Conservation (phyloP, 2,329 filamentous ascomycete genomes). For the Aspergillus ochraceus region DNA sequence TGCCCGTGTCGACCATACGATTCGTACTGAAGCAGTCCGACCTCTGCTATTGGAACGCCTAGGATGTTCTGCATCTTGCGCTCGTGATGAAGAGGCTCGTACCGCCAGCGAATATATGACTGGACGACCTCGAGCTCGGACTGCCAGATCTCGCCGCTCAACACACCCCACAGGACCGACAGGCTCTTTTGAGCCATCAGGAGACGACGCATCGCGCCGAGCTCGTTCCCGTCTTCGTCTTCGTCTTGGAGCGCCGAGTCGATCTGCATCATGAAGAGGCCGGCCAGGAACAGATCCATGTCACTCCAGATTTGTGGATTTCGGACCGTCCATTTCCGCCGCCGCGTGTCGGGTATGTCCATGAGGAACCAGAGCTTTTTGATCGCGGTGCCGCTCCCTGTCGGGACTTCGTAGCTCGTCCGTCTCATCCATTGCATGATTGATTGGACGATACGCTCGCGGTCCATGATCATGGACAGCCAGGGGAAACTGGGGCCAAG, state of each 20-base stretch:
- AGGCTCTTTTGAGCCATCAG: conserved; percentile 62
- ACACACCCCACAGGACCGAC: conserved; percentile 58
- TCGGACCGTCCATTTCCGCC: conserved; percentile 57
- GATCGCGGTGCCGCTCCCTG: conserved; percentile 48
- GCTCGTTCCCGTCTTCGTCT: conserved; percentile 42
- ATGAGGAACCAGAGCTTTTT: conserved; percentile 73
- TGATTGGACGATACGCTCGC: conserved; percentile 58
- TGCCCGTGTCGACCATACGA: conserved; percentile 37
- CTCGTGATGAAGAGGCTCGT: conserved; percentile 33
- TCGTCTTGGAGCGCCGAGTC: conserved; percentile 69
- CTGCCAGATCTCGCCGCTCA: conserved; percentile 58
- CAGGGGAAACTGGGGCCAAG: conserved; percentile 65
- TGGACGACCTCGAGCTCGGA: conserved; percentile 54
- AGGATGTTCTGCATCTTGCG: conserved; percentile 40
- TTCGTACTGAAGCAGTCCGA: conserved; percentile 51
- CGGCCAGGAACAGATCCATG: conserved; percentile 60
- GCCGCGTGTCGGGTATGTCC: conserved; percentile 60
- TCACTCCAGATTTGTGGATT: conserved; percentile 58
- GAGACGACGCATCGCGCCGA: conserved; percentile 54
- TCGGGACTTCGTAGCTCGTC: conserved; percentile 59
- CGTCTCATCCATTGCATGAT: conserved; percentile 63
- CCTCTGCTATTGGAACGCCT: conserved; percentile 53
- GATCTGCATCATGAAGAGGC: conserved; percentile 70
- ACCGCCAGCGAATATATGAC: conserved; percentile 60
- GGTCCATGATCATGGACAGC: conserved; percentile 64